A percentile compares a stretch with the other conserved stretches of the same genome.
Conservation (phyloP, 257 asterid genomes). For the Penstemon newberryi region DNA sequence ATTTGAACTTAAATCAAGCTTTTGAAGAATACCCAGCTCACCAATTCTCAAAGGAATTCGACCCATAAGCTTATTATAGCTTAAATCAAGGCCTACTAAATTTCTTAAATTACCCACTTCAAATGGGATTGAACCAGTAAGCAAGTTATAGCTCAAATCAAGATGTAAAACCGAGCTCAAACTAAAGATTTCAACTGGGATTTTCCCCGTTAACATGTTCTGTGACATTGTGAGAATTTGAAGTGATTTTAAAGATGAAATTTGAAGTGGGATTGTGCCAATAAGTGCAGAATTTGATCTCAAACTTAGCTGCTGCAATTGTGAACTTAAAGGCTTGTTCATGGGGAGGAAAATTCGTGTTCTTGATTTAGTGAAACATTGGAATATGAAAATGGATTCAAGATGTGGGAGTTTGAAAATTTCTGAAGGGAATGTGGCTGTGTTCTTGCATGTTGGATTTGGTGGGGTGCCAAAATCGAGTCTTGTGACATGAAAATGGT, state of each 20-base stretch:
- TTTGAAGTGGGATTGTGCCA: conserved; percentile 67
- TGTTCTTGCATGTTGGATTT: conserved; percentile 68
- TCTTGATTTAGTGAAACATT: conserved; percentile 51
- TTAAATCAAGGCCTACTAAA: conserved; percentile 68
- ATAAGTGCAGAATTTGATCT: conserved; percentile 64
- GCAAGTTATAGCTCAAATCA: conserved; percentile 75
- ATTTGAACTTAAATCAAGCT: conserved; percentile 81
- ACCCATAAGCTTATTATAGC: conserved; percentile 60
- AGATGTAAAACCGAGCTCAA: conserved; percentile 60
- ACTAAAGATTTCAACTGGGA: conserved; percentile 51
- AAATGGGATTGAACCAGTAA: conserved; percentile 50
- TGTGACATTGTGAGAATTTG: conserved; percentile 80
- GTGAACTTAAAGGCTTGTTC: conserved; percentile 32
- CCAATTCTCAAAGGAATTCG: conserved; percentile 54
- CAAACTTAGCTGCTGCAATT: conserved; percentile 64
- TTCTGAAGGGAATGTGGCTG: conserved; percentile 66
- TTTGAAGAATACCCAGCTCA: conserved; percentile 52
- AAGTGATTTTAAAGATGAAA: conserved; percentile 60
- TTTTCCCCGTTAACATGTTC: conserved; percentile 54
- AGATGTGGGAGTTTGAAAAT: conserved; percentile 67
- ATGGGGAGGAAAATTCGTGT: conserved; percentile 41
- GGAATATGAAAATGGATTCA: conserved; percentile 69
- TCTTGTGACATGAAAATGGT: conserved; percentile 55
- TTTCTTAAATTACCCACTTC: conserved; percentile 47
- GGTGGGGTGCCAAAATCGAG: conserved; percentile 78